phyloP scores from a whole-genome alignment of 78 protist species.

The Dictyostelium citrinum region DNA sequence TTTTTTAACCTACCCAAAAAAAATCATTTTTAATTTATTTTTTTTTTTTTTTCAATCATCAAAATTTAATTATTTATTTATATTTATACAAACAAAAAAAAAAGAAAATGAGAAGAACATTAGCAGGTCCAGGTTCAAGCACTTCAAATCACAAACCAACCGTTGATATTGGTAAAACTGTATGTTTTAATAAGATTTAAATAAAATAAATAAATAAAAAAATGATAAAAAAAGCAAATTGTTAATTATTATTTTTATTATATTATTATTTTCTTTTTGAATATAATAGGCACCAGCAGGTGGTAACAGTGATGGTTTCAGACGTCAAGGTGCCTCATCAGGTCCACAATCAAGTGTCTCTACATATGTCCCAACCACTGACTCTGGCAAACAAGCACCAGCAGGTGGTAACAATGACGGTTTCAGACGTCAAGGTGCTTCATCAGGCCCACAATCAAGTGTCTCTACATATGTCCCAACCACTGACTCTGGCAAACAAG shows the following conservation, averaged over 20 bases:
- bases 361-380: constrained; percentile 54
- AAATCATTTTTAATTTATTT: neutral
- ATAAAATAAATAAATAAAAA: neutral
- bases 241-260: neutral
- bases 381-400: constrained; percentile 76
- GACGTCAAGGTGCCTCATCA: constrained; percentile 69
- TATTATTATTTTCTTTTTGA: too few relatives aligned
- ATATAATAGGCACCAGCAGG: constrained; percentile 41
- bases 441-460: constrained; percentile 82
- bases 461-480: constrained; percentile 55
- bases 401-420: constrained; percentile 32
- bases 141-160: constrained; percentile 45
- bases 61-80: neutral
- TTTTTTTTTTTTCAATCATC: neutral
- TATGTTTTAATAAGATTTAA: neutral
- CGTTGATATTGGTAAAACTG: constrained; percentile 27
- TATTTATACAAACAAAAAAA: neutral
- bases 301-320: constrained; percentile 12
- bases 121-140: constrained; percentile 79
- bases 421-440: constrained; percentile 41
- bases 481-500: constrained; percentile 67
- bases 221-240: neutral
- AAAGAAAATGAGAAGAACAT: constrained; percentile 54
- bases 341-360: constrained; percentile 81
- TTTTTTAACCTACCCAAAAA: neutral